phyloP scores from a whole-genome alignment of 257 asterid species.

The Agastache rugosa region DNA sequence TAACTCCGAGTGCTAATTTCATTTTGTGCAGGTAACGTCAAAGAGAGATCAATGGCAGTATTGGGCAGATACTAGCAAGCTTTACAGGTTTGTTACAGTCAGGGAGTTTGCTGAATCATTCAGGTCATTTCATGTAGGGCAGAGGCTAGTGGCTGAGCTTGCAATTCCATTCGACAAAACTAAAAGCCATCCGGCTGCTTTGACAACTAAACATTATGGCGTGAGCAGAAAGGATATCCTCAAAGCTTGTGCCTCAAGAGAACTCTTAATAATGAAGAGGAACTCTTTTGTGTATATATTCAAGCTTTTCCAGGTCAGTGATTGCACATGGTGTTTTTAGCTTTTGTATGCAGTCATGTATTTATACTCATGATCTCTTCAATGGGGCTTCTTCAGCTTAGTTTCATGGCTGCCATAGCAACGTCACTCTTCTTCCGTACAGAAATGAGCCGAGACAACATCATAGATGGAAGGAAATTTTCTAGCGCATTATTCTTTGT shows the following conservation, averaged over 20 bases:
- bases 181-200: constrained; percentile 54
- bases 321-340: no score
- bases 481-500: constrained; percentile 42
- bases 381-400: no score
- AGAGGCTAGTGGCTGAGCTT: constrained; percentile 35
- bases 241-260: constrained; percentile 50
- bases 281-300: constrained; percentile 42
- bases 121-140: constrained; percentile 42
- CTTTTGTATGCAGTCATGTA: neutral
- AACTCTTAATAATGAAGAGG: constrained; percentile 52
- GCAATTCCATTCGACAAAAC: constrained; percentile 47
- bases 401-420: constrained; percentile 38
- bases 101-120: constrained; percentile 50
- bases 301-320: constrained; percentile 42
- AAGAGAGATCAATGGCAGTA: constrained; percentile 57
- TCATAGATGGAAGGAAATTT: constrained; percentile 39
- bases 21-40: constrained; percentile 51
- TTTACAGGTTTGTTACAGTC: constrained; percentile 47
- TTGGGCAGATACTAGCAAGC: constrained; percentile 41
- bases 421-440: constrained; percentile 49
- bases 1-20: neutral
- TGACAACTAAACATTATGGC: constrained; percentile 48
- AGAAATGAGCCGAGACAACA: constrained; percentile 41
- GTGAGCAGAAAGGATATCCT: constrained; percentile 46
- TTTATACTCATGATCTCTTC: neutral